Evolutionary conservation across 176 grass and related monocot species (phyloP).

Genomic region (Lolium rigidum): DNA sequence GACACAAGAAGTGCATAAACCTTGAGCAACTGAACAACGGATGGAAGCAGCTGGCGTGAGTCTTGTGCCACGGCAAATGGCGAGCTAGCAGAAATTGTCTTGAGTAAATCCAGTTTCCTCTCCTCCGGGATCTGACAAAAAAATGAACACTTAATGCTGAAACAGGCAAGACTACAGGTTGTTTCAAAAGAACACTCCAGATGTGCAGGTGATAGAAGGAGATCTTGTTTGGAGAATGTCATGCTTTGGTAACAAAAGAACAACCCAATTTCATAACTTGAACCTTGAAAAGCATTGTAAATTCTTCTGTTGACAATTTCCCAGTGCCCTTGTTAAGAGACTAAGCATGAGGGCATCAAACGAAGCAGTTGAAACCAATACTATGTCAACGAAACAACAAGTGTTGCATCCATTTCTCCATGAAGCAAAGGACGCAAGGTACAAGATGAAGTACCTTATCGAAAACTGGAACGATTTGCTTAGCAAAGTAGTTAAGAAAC

Average conservation of each 20-base stretch:
- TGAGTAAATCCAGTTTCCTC: slow-evolving; percentile 93
- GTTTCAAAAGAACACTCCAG: background rate
- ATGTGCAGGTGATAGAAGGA: background rate
- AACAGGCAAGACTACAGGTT: background rate
- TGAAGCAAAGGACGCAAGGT: slow-evolving; percentile 22
- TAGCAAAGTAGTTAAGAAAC: slow-evolving; percentile 89
- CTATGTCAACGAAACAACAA: background rate
- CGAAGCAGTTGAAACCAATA: background rate
- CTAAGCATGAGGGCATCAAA: background rate
- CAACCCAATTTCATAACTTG: slow-evolving; percentile 6
- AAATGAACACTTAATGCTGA: background rate
- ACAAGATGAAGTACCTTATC: slow-evolving; percentile 85
- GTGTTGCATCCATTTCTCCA: background rate
- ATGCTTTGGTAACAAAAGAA: background rate
- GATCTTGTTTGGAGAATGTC: slow-evolving; percentile 6
- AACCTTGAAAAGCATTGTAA: background rate
- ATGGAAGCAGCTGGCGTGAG: slow-evolving; percentile 95
- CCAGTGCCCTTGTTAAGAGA: background rate
- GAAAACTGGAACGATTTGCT: slow-evolving; percentile 92
- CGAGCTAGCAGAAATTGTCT: slow-evolving; percentile 90
- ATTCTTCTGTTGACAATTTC: background rate
- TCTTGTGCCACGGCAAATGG: slow-evolving; percentile 86
- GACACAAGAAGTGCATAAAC: slow-evolving; percentile 52
- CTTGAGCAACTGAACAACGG: slow-evolving; percentile 81
- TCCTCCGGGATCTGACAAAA: slow-evolving; percentile 81